A percentile compares a stretch with the other conserved stretches of the same genome.
phyloP scores from a whole-genome alignment of 2,329 filamentous ascomycete genomes.

The Clonostachys rosea region DNA sequence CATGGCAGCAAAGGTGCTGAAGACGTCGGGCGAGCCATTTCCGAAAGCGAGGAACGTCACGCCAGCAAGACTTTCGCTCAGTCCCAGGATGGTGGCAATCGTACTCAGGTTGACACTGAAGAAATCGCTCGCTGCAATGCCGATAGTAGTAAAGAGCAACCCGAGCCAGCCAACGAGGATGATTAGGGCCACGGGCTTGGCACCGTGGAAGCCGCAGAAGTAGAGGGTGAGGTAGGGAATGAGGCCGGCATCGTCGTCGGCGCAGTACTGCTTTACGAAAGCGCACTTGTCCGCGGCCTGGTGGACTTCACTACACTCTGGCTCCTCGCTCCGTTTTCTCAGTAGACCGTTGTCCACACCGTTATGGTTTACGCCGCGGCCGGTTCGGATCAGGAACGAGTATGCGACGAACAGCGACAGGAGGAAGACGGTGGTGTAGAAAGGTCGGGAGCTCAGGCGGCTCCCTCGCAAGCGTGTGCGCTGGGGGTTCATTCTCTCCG shows the following conservation, averaged over 20 bases:
- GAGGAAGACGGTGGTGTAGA: conserved; percentile 40
- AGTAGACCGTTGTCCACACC: conserved; percentile 9
- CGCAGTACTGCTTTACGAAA: conserved; percentile 78
- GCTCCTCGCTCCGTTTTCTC: conserved; percentile 18
- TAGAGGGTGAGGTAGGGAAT: conserved; percentile 86
- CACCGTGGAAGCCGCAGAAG: conserved; percentile 72
- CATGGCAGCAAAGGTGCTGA: conserved; percentile 98
- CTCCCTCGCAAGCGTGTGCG: conserved; percentile 17
- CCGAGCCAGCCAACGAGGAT: conserved; percentile 80
- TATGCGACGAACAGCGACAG: conserved; percentile 39
- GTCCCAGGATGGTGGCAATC: conserved; percentile 79
- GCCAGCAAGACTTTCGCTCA: conserved; percentile 93
- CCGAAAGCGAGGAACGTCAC: conserved; percentile 96
- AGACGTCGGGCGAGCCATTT: conserved; percentile 96
- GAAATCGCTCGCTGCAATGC: conserved; percentile 96
- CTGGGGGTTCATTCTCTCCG: background rate
- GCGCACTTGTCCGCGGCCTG: conserved; percentile 75
- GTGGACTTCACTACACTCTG: conserved; percentile 76
- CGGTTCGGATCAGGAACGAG: conserved; percentile 22
- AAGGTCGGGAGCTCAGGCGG: conserved; percentile 39
- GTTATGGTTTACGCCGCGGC: conserved; percentile 3
- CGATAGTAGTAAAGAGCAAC: conserved; percentile 91
- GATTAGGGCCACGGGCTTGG: conserved; percentile 72
- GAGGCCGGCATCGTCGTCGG: conserved; percentile 84
- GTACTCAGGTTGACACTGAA: conserved; percentile 96